Conservation (phyloP, 768 basidiomycete genomes). For the Naganishia randhawae region DNA sequence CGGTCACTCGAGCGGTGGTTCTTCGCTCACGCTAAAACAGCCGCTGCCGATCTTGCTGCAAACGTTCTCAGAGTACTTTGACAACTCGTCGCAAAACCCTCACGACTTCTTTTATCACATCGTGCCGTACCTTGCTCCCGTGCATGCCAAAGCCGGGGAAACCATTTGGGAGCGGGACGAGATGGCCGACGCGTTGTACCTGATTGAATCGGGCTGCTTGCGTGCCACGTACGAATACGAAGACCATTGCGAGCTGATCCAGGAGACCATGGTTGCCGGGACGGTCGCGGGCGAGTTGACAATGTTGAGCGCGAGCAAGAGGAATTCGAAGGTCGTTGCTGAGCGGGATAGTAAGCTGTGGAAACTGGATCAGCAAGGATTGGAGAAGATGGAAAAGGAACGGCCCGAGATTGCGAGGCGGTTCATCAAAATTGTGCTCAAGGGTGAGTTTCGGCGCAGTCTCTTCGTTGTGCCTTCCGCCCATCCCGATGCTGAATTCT, state of each 20-base stretch:
- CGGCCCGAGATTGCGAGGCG: constrained; percentile 54
- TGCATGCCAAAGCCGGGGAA: constrained; percentile 59
- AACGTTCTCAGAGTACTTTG: constrained; percentile 71
- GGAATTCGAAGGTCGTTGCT: constrained; percentile 81
- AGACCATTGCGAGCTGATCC: constrained; percentile 63
- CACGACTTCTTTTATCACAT: constrained; percentile 62
- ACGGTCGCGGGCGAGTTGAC: constrained; percentile 88
- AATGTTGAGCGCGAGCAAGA: constrained; percentile 68
- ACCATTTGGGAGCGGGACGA: constrained; percentile 78
- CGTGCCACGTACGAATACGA: constrained; percentile 77
- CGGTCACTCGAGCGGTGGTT: background rate
- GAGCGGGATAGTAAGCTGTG: constrained; percentile 76
- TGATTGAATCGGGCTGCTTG: constrained; percentile 81
- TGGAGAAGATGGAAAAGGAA: constrained; percentile 65
- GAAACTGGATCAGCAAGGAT: constrained; percentile 63
- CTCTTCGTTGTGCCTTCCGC: background rate
- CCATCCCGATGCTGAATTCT: background rate
- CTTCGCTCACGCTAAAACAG: constrained; percentile 53
- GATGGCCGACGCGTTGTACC: constrained; percentile 73
- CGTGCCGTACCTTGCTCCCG: constrained; percentile 66
- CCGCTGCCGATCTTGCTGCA: constrained; percentile 72
- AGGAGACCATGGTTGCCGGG: constrained; percentile 90
- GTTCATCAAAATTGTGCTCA: constrained; percentile 49
- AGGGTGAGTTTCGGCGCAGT: constrained; percentile 38
- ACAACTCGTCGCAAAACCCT: constrained; percentile 35